A percentile compares a stretch with the other conserved stretches of the same genome.
These are phyloP conservation scores for Adansonia rubrostipa DNA, from an alignment of 441 rosid genomes.

Conservation along the genomic window DNA sequence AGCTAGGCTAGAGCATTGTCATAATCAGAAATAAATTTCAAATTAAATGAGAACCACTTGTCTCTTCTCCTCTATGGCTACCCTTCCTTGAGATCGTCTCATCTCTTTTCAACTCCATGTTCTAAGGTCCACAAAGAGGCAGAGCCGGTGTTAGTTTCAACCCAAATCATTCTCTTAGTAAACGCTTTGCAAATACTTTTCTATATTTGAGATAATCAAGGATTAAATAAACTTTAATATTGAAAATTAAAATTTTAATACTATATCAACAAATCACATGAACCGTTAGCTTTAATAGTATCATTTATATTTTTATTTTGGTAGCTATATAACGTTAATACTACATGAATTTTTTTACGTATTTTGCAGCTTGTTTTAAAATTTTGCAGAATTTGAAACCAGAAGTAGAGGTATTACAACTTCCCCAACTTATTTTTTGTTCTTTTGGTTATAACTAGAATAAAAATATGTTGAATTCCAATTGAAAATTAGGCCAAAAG, in stretches of 20 bases:
- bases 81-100: background rate
- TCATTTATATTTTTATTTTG: background rate
- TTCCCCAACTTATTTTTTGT: too few relatives aligned
- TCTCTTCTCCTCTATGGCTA: background rate
- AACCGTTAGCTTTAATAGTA: background rate
- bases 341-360: background rate
- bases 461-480: too few relatives aligned
- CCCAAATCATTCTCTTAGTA: background rate
- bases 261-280: too few relatives aligned
- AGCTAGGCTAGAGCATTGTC: background rate
- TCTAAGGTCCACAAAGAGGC: slow-evolving; percentile 35
- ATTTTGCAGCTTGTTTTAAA: background rate
- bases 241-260: too few relatives aligned
- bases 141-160: background rate
- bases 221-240: too few relatives aligned
- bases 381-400: background rate
- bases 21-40: slow-evolving; percentile 19
- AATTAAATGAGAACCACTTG: slow-evolving; percentile 20
- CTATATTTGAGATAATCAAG: too few relatives aligned
- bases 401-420: too few relatives aligned
- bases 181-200: too few relatives aligned
- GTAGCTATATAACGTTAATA: background rate
- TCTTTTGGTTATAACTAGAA: too few relatives aligned
- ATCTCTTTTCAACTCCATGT: slow-evolving; percentile 23
- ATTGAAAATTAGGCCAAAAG: too few relatives aligned